A percentile compares a stretch with the other conserved stretches of the same genome.
Evolutionary conservation across 73 alveolate species (phyloP).

Genomic region (Uronychia setigera): DNA sequence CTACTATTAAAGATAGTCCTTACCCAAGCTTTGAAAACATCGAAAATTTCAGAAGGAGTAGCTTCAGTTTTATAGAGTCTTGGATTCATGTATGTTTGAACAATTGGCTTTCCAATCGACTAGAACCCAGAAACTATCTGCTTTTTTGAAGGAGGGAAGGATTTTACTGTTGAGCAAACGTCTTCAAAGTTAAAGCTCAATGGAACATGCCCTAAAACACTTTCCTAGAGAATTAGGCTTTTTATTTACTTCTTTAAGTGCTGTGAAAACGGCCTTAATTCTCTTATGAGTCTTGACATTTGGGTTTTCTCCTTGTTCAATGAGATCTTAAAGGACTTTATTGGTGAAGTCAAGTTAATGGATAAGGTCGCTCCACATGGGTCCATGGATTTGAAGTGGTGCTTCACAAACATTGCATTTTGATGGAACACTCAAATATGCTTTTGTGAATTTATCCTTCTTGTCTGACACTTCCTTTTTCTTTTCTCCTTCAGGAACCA

Average conservation of each 20-base stretch:
- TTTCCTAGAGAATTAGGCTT: too few species aligned
- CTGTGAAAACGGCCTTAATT: slow-evolving; percentile 69
- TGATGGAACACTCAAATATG: slow-evolving; percentile 20
- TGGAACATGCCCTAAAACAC: slow-evolving; percentile 68
- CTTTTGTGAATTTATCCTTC: background rate
- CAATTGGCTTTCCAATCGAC: slow-evolving; percentile 77
- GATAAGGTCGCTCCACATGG: slow-evolving; percentile 81
- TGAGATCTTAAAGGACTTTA: slow-evolving; percentile 50
- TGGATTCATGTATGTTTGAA: slow-evolving; percentile 82
- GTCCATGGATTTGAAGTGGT: slow-evolving; percentile 84
- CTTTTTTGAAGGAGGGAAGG: slow-evolving; percentile 72
- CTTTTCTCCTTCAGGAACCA: background rate
- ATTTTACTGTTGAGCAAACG: slow-evolving; percentile 71
- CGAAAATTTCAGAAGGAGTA: slow-evolving; percentile 84
- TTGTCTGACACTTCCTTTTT: background rate
- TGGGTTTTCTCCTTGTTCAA: slow-evolving; percentile 26
- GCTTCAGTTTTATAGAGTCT: slow-evolving; percentile 91
- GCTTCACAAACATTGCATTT: slow-evolving; percentile 85
- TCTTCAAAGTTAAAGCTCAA: slow-evolving; percentile 73
- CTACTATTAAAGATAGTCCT: background rate
- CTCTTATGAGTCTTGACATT: slow-evolving; percentile 77
- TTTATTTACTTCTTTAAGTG: slow-evolving; percentile 40
- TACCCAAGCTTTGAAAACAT: slow-evolving; percentile 78
- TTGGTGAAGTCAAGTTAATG: slow-evolving; percentile 83
- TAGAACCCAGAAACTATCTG: slow-evolving; percentile 81